Evolutionary conservation across 495 filamentous ascomycete species (phyloP).

Genomic region (Trichocladium antarcticum): DNA sequence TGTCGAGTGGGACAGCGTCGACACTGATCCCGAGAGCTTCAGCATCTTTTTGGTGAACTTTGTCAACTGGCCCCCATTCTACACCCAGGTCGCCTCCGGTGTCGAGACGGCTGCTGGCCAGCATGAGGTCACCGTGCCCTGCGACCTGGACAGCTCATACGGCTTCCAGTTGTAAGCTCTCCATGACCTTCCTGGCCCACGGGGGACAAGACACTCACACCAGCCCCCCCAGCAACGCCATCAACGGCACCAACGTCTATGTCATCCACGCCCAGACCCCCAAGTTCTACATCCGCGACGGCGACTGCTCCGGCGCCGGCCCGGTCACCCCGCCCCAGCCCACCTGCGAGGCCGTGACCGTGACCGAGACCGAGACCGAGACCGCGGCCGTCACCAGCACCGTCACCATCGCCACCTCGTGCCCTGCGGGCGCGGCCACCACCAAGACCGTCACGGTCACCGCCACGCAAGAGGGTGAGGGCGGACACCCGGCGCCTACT

Average conservation of each 20-base stretch:
- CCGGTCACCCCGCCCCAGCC: constrained; percentile 2
- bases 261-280: constrained; percentile 39
- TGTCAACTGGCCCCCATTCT: constrained; percentile 38
- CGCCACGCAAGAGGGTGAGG: too few species aligned
- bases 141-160: constrained; percentile 29
- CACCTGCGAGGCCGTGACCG: constrained; percentile 20
- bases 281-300: constrained; percentile 29
- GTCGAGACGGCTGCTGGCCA: constrained; percentile 25
- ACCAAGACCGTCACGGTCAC: not conserved
- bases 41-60: constrained; percentile 42
- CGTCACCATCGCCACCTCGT: not conserved
- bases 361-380: constrained; percentile 25
- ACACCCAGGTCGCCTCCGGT: constrained; percentile 29
- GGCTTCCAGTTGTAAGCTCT: constrained; percentile 34
- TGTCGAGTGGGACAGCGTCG: constrained; percentile 35
- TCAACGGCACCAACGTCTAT: constrained; percentile 42
- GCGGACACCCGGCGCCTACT: not conserved
- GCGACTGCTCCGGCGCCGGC: constrained; percentile 12
- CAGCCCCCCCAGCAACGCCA: constrained; percentile 27
- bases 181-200: not conserved
- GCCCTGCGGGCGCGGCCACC: not conserved
- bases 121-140: constrained; percentile 32
- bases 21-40: constrained; percentile 36
- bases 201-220: not conserved
- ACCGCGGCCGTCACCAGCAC: constrained; percentile 8